Conservation (phyloP, 176 grass and related monocot species). For the Avena sativa region DNA sequence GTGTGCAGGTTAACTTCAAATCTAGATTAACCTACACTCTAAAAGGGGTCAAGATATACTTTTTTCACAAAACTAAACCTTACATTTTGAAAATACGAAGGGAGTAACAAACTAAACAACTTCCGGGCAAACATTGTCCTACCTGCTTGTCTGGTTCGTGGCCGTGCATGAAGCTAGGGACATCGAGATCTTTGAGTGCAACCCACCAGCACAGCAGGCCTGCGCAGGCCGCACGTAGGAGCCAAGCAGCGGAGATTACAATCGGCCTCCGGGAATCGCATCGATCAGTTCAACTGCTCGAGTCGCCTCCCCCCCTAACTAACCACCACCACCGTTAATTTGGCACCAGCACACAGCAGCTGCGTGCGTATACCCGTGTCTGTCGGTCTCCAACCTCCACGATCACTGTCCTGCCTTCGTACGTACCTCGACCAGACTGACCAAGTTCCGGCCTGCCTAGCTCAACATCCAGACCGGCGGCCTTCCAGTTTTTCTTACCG, state of each 20-base stretch:
- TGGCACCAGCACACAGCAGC: not conserved
- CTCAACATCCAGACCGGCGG: not conserved
- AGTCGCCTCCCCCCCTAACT: not conserved
- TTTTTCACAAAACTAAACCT: too few species aligned
- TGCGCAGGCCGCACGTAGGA: constrained; percentile 47
- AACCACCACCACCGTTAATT: not conserved
- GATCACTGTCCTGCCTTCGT: too few species aligned
- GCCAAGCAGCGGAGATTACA: not conserved
- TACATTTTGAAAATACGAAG: too few species aligned
- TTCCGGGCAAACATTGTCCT: not conserved
- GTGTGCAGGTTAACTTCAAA: too few species aligned
- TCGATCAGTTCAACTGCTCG: not conserved
- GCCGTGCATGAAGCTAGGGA: not conserved
- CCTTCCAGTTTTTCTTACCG: not conserved
- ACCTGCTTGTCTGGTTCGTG: not conserved
- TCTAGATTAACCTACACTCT: too few species aligned
- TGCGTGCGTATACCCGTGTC: not conserved
- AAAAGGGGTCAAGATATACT: too few species aligned
- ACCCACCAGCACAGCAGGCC: constrained; percentile 11
- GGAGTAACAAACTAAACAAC: not conserved
- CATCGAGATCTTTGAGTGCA: not conserved
- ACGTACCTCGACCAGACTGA: not conserved
- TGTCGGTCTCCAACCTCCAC: too few species aligned
- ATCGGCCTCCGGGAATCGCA: constrained; percentile 11
- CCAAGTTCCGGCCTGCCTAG: not conserved